Evolutionary conservation across 2,329 filamentous ascomycete genomes (phyloP), one percentile per base, ranked within the genome.

Genomic region (Cladophialophora bantiana): DNA sequence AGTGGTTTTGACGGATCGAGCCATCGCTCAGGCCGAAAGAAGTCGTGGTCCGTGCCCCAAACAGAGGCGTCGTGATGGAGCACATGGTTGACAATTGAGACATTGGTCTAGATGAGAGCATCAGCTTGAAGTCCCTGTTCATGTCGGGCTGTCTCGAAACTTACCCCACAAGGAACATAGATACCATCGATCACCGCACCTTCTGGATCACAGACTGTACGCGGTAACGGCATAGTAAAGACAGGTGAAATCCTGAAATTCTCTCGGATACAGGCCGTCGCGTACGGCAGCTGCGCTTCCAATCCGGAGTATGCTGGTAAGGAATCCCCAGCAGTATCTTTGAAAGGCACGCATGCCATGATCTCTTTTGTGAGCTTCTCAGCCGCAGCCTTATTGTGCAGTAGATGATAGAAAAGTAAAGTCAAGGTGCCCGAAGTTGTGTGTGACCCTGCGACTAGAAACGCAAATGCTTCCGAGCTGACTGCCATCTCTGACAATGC

Each of bases 11-110:
- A 76, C 2, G 74, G 62, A 7, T 78, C 70, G 1, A 82, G 68
- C 84, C 83, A 86, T 56, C 84, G 74, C 58, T 84, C 82, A 0
- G 84, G 84, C 10, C 73, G 67, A 71, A 85, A 86, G 26, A 50
- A 12, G 36, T 59, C 32, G 31, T 64, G 59, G 26, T 68, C 59
- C 4, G 18, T 48, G 20, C 66, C 66, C 66, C 66, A 68, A 31
- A 63, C 54, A 18, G 57, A 31, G 15, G 63, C 26, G 38, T 68
- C 61, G 34, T 66, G 63, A 18, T 68, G 66, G 12, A 68, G 35
- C 13, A 60, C 65, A 12, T 67, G 45, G 32, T 64, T 67, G 34
- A 52, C 6, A n/a, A 59, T 66, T 7, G 62, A 62, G 12, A 66
- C 63, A 10, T 59, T 63, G 13, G 66, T 59, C 59, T 65, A 32